Percentiles rank a stretch among this genome's conserved stretches.
Evolutionary conservation across 495 filamentous ascomycete genomes (phyloP).

Genomic region (Penicillium soppii): DNA sequence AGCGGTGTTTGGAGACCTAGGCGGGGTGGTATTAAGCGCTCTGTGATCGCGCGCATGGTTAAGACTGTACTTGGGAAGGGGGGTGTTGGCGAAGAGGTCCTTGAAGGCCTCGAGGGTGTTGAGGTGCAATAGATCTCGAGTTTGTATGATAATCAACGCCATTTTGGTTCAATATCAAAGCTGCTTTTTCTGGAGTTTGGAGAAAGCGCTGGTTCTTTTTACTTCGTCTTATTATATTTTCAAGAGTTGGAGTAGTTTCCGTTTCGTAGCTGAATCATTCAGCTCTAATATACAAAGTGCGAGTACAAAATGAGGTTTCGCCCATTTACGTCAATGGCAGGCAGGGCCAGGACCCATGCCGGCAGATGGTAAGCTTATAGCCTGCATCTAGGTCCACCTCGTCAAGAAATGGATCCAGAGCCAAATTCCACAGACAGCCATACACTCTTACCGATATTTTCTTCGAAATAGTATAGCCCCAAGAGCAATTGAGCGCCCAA

Average conservation of each 20-base stretch:
- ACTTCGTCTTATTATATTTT: not conserved
- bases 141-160: not conserved
- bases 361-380: conserved; percentile 1
- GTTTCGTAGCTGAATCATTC: not conserved
- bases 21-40: conserved; percentile 70
- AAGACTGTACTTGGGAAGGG: conserved; percentile 64
- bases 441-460: no score
- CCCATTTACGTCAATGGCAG: not conserved
- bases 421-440: not conserved
- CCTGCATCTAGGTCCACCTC: not conserved
- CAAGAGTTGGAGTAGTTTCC: not conserved
- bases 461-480: no score
- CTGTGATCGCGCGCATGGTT: conserved; percentile 64
- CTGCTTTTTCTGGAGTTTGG: conserved; percentile 1
- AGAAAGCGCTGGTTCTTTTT: not conserved
- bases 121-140: conserved; percentile 35
- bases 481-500: not conserved
- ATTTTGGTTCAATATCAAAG: not conserved
- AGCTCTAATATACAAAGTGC: conserved; percentile 4
- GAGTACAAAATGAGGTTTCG: not conserved
- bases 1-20: conserved; percentile 78
- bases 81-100: conserved; percentile 81
- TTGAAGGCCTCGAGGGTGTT: conserved; percentile 69
- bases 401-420: not conserved
- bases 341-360: no score